These are phyloP conservation scores for Capniomyces stellatus DNA, from an alignment of 371 early-diverging fungal genomes.

Conservation along the genomic window DNA sequence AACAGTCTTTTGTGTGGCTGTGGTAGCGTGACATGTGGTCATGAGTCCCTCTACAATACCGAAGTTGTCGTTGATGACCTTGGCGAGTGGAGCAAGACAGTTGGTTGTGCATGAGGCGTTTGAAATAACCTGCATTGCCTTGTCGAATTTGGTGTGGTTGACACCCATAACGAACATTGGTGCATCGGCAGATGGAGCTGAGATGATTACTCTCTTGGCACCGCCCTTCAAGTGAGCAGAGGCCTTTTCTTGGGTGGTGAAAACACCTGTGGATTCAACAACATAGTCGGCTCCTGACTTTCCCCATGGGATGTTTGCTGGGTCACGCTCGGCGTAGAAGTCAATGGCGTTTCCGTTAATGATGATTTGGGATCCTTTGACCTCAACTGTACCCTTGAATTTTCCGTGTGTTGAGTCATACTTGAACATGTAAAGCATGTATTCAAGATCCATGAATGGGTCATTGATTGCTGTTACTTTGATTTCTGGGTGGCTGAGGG, in stretches of 20 bases:
- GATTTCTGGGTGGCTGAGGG: slow-evolving; percentile 51
- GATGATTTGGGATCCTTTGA: slow-evolving; percentile 55
- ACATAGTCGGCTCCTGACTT: slow-evolving; percentile 77
- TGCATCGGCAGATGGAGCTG: slow-evolving; percentile 87
- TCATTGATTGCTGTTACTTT: slow-evolving; percentile 95
- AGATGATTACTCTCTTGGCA: slow-evolving; percentile 96
- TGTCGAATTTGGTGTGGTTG: slow-evolving; percentile 82
- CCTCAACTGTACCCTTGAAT: slow-evolving; percentile 55
- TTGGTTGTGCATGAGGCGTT: slow-evolving; percentile 99
- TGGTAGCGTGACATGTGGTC: slow-evolving; percentile 98
- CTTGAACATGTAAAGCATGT: slow-evolving; percentile 94
- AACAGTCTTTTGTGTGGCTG: slow-evolving; percentile 98
- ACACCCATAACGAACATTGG: slow-evolving; percentile 86
- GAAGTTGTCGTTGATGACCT: slow-evolving; percentile 81
- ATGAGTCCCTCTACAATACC: slow-evolving; percentile 53
- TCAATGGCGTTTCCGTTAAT: slow-evolving; percentile 65
- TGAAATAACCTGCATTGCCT: slow-evolving; percentile 67
- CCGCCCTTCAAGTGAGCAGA: slow-evolving; percentile 79
- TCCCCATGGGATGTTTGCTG: slow-evolving; percentile 88
- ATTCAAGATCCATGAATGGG: slow-evolving; percentile 88
- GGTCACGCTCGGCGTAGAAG: slow-evolving; percentile 54
- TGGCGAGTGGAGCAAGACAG: slow-evolving; percentile 98
- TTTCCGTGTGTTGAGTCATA: slow-evolving; percentile 97
- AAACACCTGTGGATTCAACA: slow-evolving; percentile 98
- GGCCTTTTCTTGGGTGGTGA: slow-evolving; percentile 83